Evolutionary conservation across 2,329 filamentous ascomycete species (phyloP).

Genomic region (Macrophomina phaseolina): DNA sequence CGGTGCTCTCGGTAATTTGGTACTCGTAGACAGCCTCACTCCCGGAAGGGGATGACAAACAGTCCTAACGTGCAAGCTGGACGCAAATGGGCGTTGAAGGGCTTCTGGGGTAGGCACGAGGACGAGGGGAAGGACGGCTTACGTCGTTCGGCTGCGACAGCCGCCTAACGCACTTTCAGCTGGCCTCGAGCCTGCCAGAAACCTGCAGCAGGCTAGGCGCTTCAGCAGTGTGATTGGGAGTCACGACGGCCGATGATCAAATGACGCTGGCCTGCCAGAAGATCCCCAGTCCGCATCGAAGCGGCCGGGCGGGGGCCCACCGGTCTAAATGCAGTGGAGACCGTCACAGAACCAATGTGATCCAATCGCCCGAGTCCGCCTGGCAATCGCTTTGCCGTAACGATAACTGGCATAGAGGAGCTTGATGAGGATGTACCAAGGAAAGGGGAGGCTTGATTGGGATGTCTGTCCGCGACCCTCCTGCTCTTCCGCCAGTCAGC

Average conservation of each 20-base stretch:
- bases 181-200: slow-evolving; percentile 1
- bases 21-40: slow-evolving; percentile 11
- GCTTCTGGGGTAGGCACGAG: not conserved
- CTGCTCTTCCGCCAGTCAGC: slow-evolving; percentile 8
- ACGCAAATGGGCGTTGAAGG: not conserved
- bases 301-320: slow-evolving; percentile 23
- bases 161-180: slow-evolving; percentile 19
- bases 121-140: not conserved
- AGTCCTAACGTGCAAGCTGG: not conserved
- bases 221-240: slow-evolving; percentile 23
- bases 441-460: slow-evolving; percentile 1
- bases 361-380: slow-evolving; percentile 19
- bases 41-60: slow-evolving; percentile 15
- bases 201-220: slow-evolving; percentile 17
- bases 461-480: not conserved
- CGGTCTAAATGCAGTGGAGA: slow-evolving; percentile 20
- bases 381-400: slow-evolving; percentile 5
- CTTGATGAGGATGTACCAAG: slow-evolving; percentile 10
- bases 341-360: slow-evolving; percentile 18
- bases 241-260: slow-evolving; percentile 19
- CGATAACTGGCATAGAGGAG: not conserved
- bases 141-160: not conserved
- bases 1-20: slow-evolving; percentile 26
- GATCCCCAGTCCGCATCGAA: slow-evolving; percentile 18
- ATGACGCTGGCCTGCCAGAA: slow-evolving; percentile 23